Conservation (phyloP, 1,284 basidiomycete genomes). For the Lentinula novae-zelandiae region DNA sequence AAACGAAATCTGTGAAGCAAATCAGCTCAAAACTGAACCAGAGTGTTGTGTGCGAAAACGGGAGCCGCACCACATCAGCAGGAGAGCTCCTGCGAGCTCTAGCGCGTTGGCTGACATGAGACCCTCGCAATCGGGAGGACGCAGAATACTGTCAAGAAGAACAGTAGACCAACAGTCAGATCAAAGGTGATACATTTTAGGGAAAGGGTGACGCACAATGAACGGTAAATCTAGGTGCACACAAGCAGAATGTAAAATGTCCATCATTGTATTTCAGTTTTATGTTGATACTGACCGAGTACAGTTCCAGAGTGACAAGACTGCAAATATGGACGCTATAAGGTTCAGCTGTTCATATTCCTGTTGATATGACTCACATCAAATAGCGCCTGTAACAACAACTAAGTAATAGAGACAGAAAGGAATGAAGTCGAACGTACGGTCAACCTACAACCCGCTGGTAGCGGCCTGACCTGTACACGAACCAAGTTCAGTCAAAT, state of each 20-base stretch:
- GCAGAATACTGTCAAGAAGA: constrained; percentile 49
- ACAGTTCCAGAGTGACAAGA: constrained; percentile 64
- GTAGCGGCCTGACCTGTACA: constrained; percentile 52
- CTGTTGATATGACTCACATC: constrained; percentile 47
- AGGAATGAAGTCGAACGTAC: constrained; percentile 37
- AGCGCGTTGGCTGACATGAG: constrained; percentile 36
- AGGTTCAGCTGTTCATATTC: constrained; percentile 7
- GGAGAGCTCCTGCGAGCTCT: constrained; percentile 30
- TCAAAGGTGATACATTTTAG: background rate
- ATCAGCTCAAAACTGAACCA: background rate
- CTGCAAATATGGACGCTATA: constrained; percentile 24
- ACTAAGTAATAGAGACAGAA: background rate
- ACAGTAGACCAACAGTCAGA: background rate
- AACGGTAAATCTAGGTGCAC: constrained; percentile 54
- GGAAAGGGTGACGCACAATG: constrained; percentile 34
- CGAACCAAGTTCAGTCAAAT: background rate
- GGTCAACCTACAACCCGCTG: constrained; percentile 64
- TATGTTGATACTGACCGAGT: constrained; percentile 38
- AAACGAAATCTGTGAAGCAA: constrained; percentile 47
- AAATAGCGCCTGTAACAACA: constrained; percentile 50
- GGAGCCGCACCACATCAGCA: constrained; percentile 43
- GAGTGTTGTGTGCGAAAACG: background rate
- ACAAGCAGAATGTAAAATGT: background rate
- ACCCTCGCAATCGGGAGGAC: constrained; percentile 52
- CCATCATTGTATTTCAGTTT: background rate